phyloP scores from a whole-genome alignment of 179 eudicot genomes.

The Beta lomatogona region DNA sequence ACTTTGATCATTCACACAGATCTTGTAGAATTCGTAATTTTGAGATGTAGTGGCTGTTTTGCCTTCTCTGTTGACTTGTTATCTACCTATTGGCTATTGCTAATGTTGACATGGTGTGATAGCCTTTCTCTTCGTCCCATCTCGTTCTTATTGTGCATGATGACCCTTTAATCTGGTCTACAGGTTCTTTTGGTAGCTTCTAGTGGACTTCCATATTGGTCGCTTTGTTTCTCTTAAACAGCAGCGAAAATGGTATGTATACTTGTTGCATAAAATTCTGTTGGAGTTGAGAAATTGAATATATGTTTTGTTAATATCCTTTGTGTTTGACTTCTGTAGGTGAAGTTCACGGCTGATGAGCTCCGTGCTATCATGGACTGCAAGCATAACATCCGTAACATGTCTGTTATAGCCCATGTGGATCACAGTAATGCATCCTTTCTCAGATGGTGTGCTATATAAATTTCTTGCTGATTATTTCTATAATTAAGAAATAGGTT shows the following conservation, averaged over 20 bases:
- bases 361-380: constrained; percentile 29
- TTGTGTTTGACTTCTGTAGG: constrained; percentile 12
- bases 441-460: not conserved
- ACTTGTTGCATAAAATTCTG: no score
- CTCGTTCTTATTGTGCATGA: not conserved
- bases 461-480: not conserved
- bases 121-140: not conserved
- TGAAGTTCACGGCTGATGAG: constrained; percentile 35
- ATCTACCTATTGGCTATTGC: not conserved
- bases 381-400: constrained; percentile 31
- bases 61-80: not conserved
- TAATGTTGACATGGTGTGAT: not conserved
- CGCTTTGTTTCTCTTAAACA: not conserved
- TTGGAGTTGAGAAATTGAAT: not conserved
- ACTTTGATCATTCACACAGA: not conserved
- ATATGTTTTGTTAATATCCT: not conserved
- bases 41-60: not conserved
- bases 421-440: constrained; percentile 21
- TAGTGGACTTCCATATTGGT: not conserved
- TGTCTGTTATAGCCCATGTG: constrained; percentile 34
- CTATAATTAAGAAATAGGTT: not conserved
- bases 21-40: not conserved
- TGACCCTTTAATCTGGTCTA: not conserved
- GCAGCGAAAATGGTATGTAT: constrained; percentile 4
- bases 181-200: not conserved